phyloP scores from a whole-genome alignment of 1,284 basidiomycete genomes.

The Melampsora americana region DNA sequence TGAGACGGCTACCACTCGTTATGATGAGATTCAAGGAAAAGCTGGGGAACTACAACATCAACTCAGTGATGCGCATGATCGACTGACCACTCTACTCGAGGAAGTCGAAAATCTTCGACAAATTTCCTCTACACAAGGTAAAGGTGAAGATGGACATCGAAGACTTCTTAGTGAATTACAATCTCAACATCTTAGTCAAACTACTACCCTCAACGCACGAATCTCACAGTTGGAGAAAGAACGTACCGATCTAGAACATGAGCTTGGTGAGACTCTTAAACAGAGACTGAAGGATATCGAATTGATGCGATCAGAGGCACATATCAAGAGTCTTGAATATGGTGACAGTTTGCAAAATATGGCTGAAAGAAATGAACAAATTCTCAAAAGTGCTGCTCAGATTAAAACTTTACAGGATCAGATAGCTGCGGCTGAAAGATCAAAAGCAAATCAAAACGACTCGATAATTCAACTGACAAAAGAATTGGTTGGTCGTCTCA shows the following conservation, averaged over 20 bases:
- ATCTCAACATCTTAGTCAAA: conserved; percentile 8
- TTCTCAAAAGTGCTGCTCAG: conserved; percentile 8
- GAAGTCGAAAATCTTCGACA: conserved; percentile 16
- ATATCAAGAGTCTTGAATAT: conserved; percentile 34
- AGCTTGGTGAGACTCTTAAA: conserved; percentile 19
- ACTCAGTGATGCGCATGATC: conserved; percentile 25
- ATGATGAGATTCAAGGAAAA: conserved; percentile 33
- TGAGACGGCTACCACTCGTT: conserved; percentile 10
- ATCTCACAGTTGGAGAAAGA: conserved; percentile 40
- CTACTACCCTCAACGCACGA: not conserved
- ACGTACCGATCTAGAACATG: conserved; percentile 25
- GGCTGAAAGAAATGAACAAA: conserved; percentile 34
- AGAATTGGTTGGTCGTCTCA: conserved; percentile 18
- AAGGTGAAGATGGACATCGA: conserved; percentile 2
- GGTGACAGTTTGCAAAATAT: conserved; percentile 33
- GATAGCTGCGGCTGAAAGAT: not conserved
- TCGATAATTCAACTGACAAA: not conserved
- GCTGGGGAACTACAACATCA: conserved; percentile 30
- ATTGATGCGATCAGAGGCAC: not conserved
- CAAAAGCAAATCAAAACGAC: conserved; percentile 1
- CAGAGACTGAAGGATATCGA: conserved; percentile 31
- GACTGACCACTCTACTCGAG: conserved; percentile 17
- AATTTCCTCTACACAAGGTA: not conserved
- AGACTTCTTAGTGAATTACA: conserved; percentile 9
- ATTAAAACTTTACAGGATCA: conserved; percentile 19